Conservation (phyloP, 1,284 basidiomycete genomes). For the Trametes versicolor region DNA sequence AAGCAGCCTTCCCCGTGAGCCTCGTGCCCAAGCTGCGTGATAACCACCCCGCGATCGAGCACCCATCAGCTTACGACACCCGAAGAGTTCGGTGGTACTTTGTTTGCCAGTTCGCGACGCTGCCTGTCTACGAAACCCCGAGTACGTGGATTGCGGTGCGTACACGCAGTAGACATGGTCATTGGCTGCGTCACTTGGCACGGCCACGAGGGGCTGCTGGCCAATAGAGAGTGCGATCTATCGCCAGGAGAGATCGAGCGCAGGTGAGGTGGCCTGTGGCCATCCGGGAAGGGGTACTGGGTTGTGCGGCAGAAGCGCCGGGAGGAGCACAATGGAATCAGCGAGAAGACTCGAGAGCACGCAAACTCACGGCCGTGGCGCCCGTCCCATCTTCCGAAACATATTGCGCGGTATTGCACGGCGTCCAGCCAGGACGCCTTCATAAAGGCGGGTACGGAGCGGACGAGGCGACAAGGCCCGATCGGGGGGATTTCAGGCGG, state of each 20-base stretch:
- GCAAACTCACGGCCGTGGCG: background rate
- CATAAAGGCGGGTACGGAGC: constrained; percentile 35
- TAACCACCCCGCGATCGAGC: constrained; percentile 28
- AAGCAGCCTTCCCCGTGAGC: constrained; percentile 24
- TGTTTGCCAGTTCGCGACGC: constrained; percentile 10
- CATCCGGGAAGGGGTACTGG: constrained; percentile 13
- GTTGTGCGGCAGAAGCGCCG: constrained; percentile 14
- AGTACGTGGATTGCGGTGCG: background rate
- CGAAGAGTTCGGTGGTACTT: constrained; percentile 9
- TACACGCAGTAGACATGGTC: background rate
- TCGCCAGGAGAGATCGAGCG: background rate
- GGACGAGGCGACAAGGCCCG: constrained; percentile 27
- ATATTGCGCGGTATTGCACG: constrained; percentile 10
- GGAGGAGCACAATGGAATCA: constrained; percentile 5
- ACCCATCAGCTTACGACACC: constrained; percentile 19
- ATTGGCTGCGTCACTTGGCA: constrained; percentile 4
- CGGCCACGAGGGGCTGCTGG: background rate
- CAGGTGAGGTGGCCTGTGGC: constrained; percentile 1
- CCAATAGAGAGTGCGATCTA: background rate
- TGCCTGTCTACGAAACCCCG: constrained; percentile 1
- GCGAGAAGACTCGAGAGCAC: background rate
- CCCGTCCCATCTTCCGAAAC: background rate
- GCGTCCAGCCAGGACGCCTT: constrained; percentile 26
- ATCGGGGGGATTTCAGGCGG: constrained; percentile 9
- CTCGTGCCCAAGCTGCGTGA: constrained; percentile 33